A percentile compares a stretch with the other conserved stretches of the same genome.
These are phyloP conservation scores for Luffa acutangula DNA, from an alignment of 306 rosid genomes.

Conservation along the genomic window DNA sequence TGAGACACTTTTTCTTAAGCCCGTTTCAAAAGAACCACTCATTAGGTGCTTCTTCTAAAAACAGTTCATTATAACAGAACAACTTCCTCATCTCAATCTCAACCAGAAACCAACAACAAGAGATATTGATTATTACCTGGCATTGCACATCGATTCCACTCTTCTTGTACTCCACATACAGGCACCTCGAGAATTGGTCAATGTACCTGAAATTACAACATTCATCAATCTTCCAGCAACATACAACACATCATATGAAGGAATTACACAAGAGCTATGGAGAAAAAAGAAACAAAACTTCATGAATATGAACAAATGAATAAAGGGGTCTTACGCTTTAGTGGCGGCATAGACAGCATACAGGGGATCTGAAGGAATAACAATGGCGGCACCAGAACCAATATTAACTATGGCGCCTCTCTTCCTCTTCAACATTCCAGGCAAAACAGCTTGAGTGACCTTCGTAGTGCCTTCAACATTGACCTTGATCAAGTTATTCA, in stretches of 20 bases:
- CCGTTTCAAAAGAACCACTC: neutral
- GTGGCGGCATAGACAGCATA: constrained; percentile 94
- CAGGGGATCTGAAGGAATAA: constrained; percentile 90
- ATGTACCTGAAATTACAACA: constrained; percentile 46
- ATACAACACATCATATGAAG: neutral
- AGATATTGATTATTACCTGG: constrained; percentile 51
- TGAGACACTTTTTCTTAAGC: neutral
- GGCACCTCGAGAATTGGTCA: constrained; percentile 87
- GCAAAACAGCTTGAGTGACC: constrained; percentile 78
- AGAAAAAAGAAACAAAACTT: neutral
- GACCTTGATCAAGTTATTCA: constrained; percentile 62
- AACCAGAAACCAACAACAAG: neutral
- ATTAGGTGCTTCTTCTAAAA: neutral
- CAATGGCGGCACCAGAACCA: constrained; percentile 91
- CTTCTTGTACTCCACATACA: constrained; percentile 89
- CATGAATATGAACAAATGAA: neutral
- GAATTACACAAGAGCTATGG: neutral
- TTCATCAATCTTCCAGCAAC: neutral
- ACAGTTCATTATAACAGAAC: neutral
- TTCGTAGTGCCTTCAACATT: constrained; percentile 78
- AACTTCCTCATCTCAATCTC: neutral
- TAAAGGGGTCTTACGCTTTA: constrained; percentile 54
- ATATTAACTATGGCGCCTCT: constrained; percentile 85
- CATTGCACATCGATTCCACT: constrained; percentile 97
- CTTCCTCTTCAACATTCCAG: constrained; percentile 82